Evolutionary conservation across 139 green algal species (phyloP).

Genomic region (Closterium sp.): DNA sequence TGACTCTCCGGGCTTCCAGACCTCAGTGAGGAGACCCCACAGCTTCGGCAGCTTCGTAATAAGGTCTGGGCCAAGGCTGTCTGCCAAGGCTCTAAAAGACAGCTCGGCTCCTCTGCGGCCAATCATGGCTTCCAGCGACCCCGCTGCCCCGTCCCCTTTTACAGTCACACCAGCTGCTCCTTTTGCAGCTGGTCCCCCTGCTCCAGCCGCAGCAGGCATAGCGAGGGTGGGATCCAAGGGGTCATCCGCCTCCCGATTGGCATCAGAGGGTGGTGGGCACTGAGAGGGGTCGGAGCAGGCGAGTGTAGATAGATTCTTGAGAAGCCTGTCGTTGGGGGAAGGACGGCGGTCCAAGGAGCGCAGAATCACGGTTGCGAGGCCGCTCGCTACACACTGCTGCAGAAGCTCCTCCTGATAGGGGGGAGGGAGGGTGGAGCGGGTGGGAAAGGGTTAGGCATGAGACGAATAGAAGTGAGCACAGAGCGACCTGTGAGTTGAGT

Average conservation of each 20-base stretch:
- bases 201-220: not conserved
- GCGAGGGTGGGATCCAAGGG: not conserved
- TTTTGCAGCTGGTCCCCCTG: not conserved
- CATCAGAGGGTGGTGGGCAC: slow-evolving; percentile 47
- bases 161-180: slow-evolving; percentile 46
- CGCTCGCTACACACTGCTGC: slow-evolving; percentile 60
- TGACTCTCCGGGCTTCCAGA: not conserved
- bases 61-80: not conserved
- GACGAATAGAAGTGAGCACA: not conserved
- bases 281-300: slow-evolving; percentile 61
- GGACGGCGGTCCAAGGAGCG: slow-evolving; percentile 64
- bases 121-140: not conserved
- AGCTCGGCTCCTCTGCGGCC: not conserved
- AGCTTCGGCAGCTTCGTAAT: not conserved
- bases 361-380: slow-evolving; percentile 73
- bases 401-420: slow-evolving; percentile 58
- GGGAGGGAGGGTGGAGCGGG: not conserved
- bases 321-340: slow-evolving; percentile 82
- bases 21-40: not conserved
- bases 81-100: slow-evolving; percentile 16
- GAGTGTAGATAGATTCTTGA: slow-evolving; percentile 80
- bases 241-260: slow-evolving; percentile 18
- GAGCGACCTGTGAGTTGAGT: not conserved
- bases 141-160: not conserved
- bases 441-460: not conserved